Evolutionary conservation across 345 rosid species (phyloP).

Genomic region (Eucalyptus virginea): DNA sequence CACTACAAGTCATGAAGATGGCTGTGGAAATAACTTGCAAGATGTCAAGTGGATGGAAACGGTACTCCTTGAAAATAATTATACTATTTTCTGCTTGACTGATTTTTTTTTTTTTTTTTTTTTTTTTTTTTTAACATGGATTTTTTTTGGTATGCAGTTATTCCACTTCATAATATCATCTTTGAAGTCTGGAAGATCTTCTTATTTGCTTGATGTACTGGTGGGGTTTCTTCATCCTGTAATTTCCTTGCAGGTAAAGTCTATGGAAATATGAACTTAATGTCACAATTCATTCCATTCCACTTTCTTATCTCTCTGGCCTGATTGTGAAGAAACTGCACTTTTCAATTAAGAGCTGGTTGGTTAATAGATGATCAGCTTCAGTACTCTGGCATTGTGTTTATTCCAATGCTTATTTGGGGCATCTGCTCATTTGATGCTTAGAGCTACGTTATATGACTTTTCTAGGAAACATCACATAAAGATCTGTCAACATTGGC

Average conservation of each 20-base stretch:
- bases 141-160: slow-evolving; percentile 25
- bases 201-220: slow-evolving; percentile 72
- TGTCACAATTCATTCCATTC: neutral
- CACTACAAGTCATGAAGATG: slow-evolving; percentile 30
- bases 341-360: neutral
- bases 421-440: neutral
- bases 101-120: neutral
- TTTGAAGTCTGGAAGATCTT: slow-evolving; percentile 91
- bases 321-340: neutral
- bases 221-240: slow-evolving; percentile 77
- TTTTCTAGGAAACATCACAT: slow-evolving; percentile 84
- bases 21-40: slow-evolving; percentile 33
- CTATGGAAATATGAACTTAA: neutral
- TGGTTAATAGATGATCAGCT: neutral
- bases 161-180: slow-evolving; percentile 83
- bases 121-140: neutral
- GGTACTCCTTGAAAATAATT: slow-evolving; percentile 27
- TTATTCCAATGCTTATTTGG: neutral
- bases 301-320: neutral
- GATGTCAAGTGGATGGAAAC: slow-evolving; percentile 99
- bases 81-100: neutral
- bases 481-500: slow-evolving; percentile 94
- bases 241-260: slow-evolving; percentile 78
- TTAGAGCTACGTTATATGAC: neutral
- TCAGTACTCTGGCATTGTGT: neutral